Percentiles rank a stretch among this genome's conserved stretches.
Evolutionary conservation across 257 asterid species (phyloP).

Genomic region (Cinchona pubescens): DNA sequence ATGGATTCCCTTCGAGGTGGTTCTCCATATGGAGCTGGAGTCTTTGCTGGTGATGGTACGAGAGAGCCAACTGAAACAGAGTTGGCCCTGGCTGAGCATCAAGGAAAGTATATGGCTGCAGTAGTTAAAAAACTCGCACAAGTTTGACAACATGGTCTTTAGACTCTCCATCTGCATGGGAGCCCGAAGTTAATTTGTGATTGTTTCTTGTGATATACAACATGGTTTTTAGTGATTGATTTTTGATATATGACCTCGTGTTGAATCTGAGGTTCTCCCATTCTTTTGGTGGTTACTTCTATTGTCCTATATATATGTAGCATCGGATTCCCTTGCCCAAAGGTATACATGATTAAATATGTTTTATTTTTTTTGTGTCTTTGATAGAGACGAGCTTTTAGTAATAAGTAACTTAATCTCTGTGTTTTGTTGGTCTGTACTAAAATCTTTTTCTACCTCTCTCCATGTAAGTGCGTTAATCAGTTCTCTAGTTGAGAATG

Average conservation of each 20-base stretch:
- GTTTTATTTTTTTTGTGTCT: background rate
- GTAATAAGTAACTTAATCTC: too few species aligned
- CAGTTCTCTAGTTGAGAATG: too few species aligned
- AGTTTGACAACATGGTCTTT: slow-evolving; percentile 13
- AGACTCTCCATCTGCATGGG: background rate
- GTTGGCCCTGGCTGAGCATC: slow-evolving; percentile 46
- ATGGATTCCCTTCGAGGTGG: slow-evolving; percentile 67
- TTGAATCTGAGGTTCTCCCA: background rate
- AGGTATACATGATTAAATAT: slow-evolving; percentile 9
- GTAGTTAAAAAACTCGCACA: slow-evolving; percentile 30
- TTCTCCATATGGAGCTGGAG: slow-evolving; percentile 49
- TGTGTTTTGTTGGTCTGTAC: background rate
- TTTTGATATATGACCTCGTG: background rate
- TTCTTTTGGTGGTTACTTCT: slow-evolving; percentile 3
- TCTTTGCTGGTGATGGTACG: slow-evolving; percentile 41
- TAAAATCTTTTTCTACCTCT: background rate
- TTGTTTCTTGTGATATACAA: background rate
- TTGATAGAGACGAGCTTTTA: too few species aligned
- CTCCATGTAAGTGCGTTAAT: background rate
- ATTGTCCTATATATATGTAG: background rate
- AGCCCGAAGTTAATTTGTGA: background rate
- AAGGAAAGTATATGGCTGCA: slow-evolving; percentile 49
- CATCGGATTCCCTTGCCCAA: background rate
- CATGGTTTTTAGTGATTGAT: background rate
- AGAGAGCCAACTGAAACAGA: slow-evolving; percentile 41